Base-by-base conservation (phyloP, 306 rosid species). In the Cercis canadensis region DNA sequence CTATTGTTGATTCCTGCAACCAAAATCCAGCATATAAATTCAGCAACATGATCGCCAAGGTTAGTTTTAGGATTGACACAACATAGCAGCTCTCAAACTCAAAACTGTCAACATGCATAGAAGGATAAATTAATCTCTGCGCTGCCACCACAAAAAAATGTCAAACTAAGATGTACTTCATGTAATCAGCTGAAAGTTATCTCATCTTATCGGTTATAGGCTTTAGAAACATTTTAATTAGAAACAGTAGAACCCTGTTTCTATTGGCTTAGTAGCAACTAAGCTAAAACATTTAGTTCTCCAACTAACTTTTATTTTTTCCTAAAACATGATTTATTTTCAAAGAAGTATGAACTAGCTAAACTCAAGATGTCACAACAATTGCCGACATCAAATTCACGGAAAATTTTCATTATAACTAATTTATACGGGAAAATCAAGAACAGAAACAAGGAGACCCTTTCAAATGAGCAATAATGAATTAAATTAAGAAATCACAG, bases 1-100 rank as follows among this genome's bases (percentile, higher is more conserved):
- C 89, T 65, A 85, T 82, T 8, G 89, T 85, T 73, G 89, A 85
- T 80, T 85, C 89, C 89, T 85, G 74, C 16, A 24, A 63, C 47
- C 65, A 72, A 55, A 75, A 51, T 58, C 67, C 14, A 61, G 53
- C 54, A 63, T 18, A 82, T n/a, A 43, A 72, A 49, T 17, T 64
- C 78, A 76, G 54, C 31, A 69, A 41, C 45, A 60, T 7, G 69
- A 61, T 29, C 3, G 7, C 10, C 24, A 36, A 14, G 15, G 3
- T 32, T 65, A 31, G 45, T 60, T 34, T 21, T 52, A 54, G 39
- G 14, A 72, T 19, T 31, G 34, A 21, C 74, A 62, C 62, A 75
- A 75, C 37, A 67, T 61, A 70, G 43, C 66, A 69, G 17, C 34
- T 51, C 37, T 34, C n/a, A 62, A 65, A 71, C 70, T 53, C 51